Evolutionary conservation across 768 basidiomycete genomes (phyloP), one percentile per base, ranked within the genome.

Genomic region (Lyophyllum atratum): DNA sequence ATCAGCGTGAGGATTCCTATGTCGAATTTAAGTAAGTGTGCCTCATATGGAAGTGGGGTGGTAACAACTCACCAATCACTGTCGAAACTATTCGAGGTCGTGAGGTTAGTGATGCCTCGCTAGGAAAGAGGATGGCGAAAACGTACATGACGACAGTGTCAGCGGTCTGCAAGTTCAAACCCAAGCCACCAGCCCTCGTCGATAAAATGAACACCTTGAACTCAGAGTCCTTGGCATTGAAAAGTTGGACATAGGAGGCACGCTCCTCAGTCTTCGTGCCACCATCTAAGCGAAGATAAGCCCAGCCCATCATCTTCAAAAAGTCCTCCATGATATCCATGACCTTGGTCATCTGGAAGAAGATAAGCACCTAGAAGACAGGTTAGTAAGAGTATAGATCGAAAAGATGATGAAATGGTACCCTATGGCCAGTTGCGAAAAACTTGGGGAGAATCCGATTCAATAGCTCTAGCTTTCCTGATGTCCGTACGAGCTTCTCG

Each of bases 281-380:
- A 79, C 95, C 95, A 71, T 98, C 95, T n/a, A 98, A 80, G 64
- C 95, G 91, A 50, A 96, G 86, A 70, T 92, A 89, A 64, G 91
- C 89, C 83, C 85, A 93, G 4, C 83, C 82, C 84, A 87, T 85
- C 81, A 88, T 87, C 69, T 90, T 92, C 67, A 97, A 74, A 67
- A 95, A 98, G 66, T 98, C 95, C 66, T 93, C 93, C 86, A 96
- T 93, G 69, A 97, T 95, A 60, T 96, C 93, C 95, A 98, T 97
- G 65, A 98, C 93, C 68, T 94, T 92, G 15, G 95, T 98, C 97
- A 98, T 98, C 74, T 99, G 97, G 87, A 98, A 98, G 85, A 99
- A 98, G 65, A 99, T 98, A 55, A 99, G 85, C 45, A 96, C 93
- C 91, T 94, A 61, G 0, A 54, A 25, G 45, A 29, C 33, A 49